Evolutionary conservation across 306 rosid species (phyloP).

Genomic region (Ceratonia siliqua): DNA sequence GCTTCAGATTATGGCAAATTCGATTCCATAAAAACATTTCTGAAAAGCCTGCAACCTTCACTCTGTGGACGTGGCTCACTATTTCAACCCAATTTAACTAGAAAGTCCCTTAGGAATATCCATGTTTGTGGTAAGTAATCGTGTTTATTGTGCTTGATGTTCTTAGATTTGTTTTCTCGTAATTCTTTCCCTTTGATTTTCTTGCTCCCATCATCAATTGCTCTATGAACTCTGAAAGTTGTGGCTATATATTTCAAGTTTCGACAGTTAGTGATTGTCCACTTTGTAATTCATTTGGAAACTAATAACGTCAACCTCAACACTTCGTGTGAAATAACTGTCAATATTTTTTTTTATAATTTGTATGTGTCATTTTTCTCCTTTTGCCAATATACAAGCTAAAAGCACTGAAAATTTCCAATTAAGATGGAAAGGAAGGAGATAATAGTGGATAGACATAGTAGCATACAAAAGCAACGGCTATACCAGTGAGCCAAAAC

Average conservation of each 20-base stretch:
- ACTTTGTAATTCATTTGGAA: neutral
- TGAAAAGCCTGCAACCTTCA: conserved; percentile 32
- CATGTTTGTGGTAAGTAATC: conserved; percentile 42
- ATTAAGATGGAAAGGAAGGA: neutral
- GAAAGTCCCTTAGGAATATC: conserved; percentile 36
- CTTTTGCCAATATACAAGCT: neutral
- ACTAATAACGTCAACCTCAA: neutral
- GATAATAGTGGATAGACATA: neutral
- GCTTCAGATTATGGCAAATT: conserved; percentile 43
- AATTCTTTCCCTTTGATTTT: neutral
- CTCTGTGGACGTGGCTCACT: conserved; percentile 35
- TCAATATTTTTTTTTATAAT: neutral
- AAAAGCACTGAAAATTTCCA: neutral
- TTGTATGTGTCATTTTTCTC: neutral
- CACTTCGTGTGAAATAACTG: neutral
- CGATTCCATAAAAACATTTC: conserved; percentile 24
- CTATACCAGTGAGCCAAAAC: neutral
- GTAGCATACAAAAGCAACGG: neutral
- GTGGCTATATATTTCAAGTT: neutral
- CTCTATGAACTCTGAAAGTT: neutral
- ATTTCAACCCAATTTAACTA: conserved; percentile 22
- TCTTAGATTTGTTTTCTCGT: too few relatives aligned
- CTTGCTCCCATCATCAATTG: neutral
- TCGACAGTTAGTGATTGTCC: neutral
- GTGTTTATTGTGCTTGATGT: neutral